A percentile compares a stretch with the other conserved stretches of the same genome.
Conservation (phyloP, 441 rosid genomes). For the Raphanus hybrid region DNA sequence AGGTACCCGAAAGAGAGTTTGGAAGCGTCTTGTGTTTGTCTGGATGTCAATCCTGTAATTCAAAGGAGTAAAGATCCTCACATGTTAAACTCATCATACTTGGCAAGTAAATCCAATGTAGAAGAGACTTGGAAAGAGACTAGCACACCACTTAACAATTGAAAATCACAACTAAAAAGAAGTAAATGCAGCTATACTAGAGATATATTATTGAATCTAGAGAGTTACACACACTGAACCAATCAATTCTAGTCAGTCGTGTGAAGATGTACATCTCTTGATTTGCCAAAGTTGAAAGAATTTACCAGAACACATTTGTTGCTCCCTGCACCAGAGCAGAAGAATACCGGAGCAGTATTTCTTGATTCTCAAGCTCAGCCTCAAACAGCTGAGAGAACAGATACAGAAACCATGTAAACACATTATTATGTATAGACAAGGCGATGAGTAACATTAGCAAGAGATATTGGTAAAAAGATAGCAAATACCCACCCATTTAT, state of each 20-base stretch:
- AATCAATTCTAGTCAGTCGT: not conserved
- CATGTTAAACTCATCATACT: not conserved
- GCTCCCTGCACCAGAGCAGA: conserved; percentile 99
- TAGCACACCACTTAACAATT: conserved; percentile 1
- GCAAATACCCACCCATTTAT: conserved; percentile 72
- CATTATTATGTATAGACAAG: not conserved
- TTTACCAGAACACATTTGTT: conserved; percentile 96
- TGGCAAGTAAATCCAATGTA: conserved; percentile 9
- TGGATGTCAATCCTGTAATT: conserved; percentile 92
- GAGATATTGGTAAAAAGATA: not conserved
- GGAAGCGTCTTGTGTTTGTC: conserved; percentile 85
- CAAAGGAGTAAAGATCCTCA: conserved; percentile 12
- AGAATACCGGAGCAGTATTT: conserved; percentile 84
- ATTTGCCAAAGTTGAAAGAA: not conserved
- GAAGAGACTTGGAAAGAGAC: not conserved
- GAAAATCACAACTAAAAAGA: not conserved
- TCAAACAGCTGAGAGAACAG: conserved; percentile 78
- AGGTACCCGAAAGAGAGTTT: conserved; percentile 71
- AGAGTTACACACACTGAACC: not conserved
- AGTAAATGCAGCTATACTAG: conserved; percentile 4
- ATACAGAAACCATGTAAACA: conserved; percentile 9
- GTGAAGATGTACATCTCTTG: not conserved
- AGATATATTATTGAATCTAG: not conserved
- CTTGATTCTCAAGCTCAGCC: conserved; percentile 73
- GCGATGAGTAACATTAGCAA: not conserved